phyloP scores from a whole-genome alignment of 805 yeast species.

The Yamadazyma akitaensis region DNA sequence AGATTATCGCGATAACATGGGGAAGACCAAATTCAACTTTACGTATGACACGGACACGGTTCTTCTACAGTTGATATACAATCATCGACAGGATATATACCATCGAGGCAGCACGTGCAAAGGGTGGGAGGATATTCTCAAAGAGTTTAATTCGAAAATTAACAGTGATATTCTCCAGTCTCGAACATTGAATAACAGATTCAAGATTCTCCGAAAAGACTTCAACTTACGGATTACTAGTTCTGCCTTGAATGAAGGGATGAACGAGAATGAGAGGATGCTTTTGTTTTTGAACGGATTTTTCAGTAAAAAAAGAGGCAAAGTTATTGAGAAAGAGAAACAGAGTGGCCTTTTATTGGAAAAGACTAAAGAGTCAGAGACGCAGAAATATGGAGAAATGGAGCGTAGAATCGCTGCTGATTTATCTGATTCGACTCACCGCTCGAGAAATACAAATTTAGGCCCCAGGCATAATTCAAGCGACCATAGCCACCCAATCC shows the following conservation, averaged over 20 bases:
- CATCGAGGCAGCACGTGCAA: conserved; percentile 26
- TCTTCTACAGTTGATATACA: conserved; percentile 18
- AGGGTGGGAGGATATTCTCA: conserved; percentile 24
- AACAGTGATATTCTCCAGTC: conserved; percentile 21
- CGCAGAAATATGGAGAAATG: background rate
- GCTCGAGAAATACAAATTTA: no score
- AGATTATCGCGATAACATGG: conserved; percentile 3
- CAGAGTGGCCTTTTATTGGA: conserved; percentile 7
- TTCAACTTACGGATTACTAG: conserved; percentile 15
- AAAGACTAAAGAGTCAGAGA: background rate
- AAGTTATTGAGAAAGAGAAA: conserved; percentile 11
- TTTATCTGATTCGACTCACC: background rate
- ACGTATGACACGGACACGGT: conserved; percentile 24
- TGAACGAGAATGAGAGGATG: conserved; percentile 22
- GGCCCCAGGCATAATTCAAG: background rate
- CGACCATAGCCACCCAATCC: background rate
- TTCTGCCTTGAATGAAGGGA: conserved; percentile 6
- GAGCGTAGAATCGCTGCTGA: background rate
- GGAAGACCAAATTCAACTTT: conserved; percentile 19
- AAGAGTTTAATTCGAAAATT: conserved; percentile 18
- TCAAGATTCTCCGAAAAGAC: conserved; percentile 19
- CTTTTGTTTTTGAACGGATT: conserved; percentile 17
- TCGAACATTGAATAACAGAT: conserved; percentile 25
- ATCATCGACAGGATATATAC: conserved; percentile 20
- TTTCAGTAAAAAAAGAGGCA: conserved; percentile 11